Evolutionary conservation across 495 filamentous ascomycete species (phyloP), one percentile per base, ranked within the genome.

Genomic region (Xylaria grammica): DNA sequence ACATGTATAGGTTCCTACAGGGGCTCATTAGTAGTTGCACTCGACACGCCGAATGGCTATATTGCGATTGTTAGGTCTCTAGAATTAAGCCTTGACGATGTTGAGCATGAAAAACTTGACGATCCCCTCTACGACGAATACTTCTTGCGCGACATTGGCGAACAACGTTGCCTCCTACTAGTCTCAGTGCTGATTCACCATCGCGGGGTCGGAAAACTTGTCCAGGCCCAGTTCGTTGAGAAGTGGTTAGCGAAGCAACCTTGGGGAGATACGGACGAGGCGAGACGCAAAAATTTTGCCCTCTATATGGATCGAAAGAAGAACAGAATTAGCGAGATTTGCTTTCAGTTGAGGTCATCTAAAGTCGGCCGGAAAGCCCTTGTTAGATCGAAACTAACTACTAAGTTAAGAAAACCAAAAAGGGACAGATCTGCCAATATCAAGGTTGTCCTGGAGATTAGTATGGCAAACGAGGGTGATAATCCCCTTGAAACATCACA

Each of bases 201-300:
- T 50, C 78, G 72, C 50, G 79, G 75, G 20, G 64, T 73, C 27
- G 73, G 77, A 27, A 77, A 74, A 49, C 60, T 85, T 9, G 63
- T 86, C 51, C 77, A 80, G 55, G 77, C 81, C 44, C 73, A 75
- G 26, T 84, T 87, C 61, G 76, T 87, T 19, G 79, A 84, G 54
- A 82, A 78, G 53, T 87, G 85, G 85, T 74, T 87, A 6, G 80
- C 75, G 26, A 83, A 79, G 66, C 84, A 87, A 53, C 81, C 80
- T 17, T 86, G 85, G 82, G 85, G 85, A 5, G 64, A 69, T 22
- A 77, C 67, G 0, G 73, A 78, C 8, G 74, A 77, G 40, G 78
- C 80, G 59, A 75, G 78, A 27, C 74, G 72, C 32, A 70, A 67
- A 8, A 86, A 84, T 58, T 84, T 85, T 62, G 51, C 58, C 19